Evolutionary conservation across 2,329 filamentous ascomycete species (phyloP), one percentile per base, ranked within the genome.

Genomic region (Byssothecium circinans): DNA sequence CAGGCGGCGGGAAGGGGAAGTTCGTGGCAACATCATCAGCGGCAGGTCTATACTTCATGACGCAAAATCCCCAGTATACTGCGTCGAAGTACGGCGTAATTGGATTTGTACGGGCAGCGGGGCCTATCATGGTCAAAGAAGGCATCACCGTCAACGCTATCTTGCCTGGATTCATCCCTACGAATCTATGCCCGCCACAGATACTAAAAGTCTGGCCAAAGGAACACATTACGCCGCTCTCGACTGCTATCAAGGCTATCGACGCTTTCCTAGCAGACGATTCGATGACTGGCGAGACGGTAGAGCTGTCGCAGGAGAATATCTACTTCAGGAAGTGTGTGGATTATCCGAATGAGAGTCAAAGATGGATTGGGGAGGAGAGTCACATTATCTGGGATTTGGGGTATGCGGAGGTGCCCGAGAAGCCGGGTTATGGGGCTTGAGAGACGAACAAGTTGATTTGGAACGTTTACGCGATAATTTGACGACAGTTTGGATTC

Each of bases 61-160:
- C 56, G 1, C 63, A 65, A 22, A 67, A 65, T 18, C 74, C 74
- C 0, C 68, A 74, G 48, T 77, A 77, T 49, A 68, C 68, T 1
- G 68, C 73, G 12, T 63, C 65, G 19, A 77, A 77, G 52, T 72
- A 75, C 52, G 74, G 64, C 7, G 56, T 76, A 12, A 57, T 76
- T 1, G 73, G 72, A 7, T 57, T 76, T 17, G 62, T 67, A 6
- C 65, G 72, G 11, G 58, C 66, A 15, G 51, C 71, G 1, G 72
- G 61, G 1, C 66, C 70, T 0, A 52, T 62, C 0, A 63, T 73
- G n/a, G 50, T 61, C 15, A 61, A 65, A 14, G 60, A 68, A 32
- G 57, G 61, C 37, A 69, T 75, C 41, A 69, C 64, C 1, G 62
- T 75, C 7, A 75, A 75, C 49, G 69, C 70, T 14, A 64, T 74